Evolutionary conservation across 176 grass and related monocot species (phyloP).

Genomic region (Guadua angustifolia): DNA sequence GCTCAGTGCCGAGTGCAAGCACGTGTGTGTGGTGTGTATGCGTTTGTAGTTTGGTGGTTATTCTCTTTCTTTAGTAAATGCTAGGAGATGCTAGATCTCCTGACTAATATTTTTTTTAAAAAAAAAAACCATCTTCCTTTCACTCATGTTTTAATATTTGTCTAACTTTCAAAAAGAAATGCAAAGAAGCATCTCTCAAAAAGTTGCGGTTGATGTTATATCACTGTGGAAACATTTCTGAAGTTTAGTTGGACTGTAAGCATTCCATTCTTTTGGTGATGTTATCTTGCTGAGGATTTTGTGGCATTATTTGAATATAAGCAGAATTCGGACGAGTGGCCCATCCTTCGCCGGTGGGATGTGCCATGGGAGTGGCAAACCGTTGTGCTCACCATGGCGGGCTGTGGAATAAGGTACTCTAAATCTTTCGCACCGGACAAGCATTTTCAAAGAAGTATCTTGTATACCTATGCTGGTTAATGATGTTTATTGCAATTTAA

Average conservation of each 20-base stretch:
- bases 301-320: constrained; percentile 3
- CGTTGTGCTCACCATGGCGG: constrained; percentile 65
- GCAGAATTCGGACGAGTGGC: constrained; percentile 58
- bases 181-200: background rate
- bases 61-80: too few species aligned
- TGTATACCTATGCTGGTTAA: background rate
- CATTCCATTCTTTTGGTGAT: constrained; percentile 26
- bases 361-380: constrained; percentile 96
- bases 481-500: constrained; percentile 10
- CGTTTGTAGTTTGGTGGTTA: too few species aligned
- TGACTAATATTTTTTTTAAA: too few species aligned
- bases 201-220: background rate
- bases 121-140: too few species aligned
- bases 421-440: background rate
- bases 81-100: too few species aligned
- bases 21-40: too few species aligned
- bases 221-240: background rate
- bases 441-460: background rate
- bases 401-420: constrained; percentile 76
- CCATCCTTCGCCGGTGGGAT: constrained; percentile 77
- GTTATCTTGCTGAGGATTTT: background rate
- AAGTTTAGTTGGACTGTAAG: constrained; percentile 4
- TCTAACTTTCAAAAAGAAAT: too few species aligned
- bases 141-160: too few species aligned
- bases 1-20: too few species aligned